These are phyloP conservation scores for Elsinoe fawcettii DNA, from an alignment of 2,329 filamentous ascomycete genomes.

Conservation along the genomic window DNA sequence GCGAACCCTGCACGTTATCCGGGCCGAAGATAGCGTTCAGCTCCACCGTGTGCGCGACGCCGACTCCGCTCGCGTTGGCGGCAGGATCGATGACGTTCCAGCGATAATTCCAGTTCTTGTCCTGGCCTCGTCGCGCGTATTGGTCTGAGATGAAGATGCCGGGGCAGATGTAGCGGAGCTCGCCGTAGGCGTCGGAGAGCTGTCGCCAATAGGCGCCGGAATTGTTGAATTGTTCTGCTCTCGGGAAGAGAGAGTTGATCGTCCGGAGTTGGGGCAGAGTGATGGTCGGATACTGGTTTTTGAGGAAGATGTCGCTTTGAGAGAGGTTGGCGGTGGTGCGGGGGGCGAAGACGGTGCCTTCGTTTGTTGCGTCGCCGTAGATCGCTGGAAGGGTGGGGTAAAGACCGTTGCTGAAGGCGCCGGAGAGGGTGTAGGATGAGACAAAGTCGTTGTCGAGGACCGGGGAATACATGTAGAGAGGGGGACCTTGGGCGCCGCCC, in stretches of 20 bases:
- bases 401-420: conserved; percentile 40
- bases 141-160: conserved; percentile 48
- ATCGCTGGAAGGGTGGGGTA: conserved; percentile 49
- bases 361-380: conserved; percentile 53
- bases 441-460: conserved; percentile 46
- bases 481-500: conserved; percentile 36
- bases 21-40: conserved; percentile 60
- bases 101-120: conserved; percentile 57
- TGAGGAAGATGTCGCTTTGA: conserved; percentile 49
- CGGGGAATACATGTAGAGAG: conserved; percentile 46
- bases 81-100: conserved; percentile 58
- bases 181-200: conserved; percentile 52
- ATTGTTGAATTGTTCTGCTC: conserved; percentile 36
- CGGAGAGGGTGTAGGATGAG: conserved; percentile 40
- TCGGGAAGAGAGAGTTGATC: conserved; percentile 49
- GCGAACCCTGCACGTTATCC: conserved; percentile 41
- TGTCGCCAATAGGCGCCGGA: conserved; percentile 52
- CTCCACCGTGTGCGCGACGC: conserved; percentile 62
- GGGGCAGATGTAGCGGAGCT: conserved; percentile 59
- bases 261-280: conserved; percentile 42
- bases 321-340: conserved; percentile 38
- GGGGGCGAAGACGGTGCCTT: conserved; percentile 56
- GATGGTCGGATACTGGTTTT: conserved; percentile 51
- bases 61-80: conserved; percentile 47
- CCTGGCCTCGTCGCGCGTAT: conserved; percentile 25